Base-by-base conservation (phyloP, 345 rosid genomes). In the Euphorbia peplus region DNA sequence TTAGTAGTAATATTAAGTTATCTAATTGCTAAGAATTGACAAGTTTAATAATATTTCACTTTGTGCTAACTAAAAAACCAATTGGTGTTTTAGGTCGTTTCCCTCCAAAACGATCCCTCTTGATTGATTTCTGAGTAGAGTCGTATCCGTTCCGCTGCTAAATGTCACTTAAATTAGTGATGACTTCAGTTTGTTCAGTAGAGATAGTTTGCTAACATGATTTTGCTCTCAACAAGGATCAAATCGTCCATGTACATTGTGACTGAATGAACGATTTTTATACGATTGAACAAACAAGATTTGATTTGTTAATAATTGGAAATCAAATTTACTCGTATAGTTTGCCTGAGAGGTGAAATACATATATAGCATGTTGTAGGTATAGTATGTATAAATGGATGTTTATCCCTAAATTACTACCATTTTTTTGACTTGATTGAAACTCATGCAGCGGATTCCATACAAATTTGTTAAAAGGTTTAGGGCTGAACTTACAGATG, bases 381-480 rank as follows among this genome's bases (percentile, higher is more conserved):
- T 32, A 32, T 32, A 32, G 3, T n/a, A n/a, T 32, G 37, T 32
- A 2, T 32, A 32, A 32, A 32, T 32, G 37, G 37, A 32, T 32
- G 6, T 32, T 32, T 32, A 32, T 32, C 4, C 37, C 37, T 32
- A 32, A 32, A 32, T 32, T 32, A 32, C 37, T n/a, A 25, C 15
- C 28, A 24, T 3, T 12, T 0, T 19, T 21, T 1, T 61, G 19
- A 61, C 51, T 41, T 39, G 50, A 24, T 41, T 60, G 46, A 60
- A 19, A 15, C 9, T 18, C 35, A 6, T 69, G 74, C 78, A 85
- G 86, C 72, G 46, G 59, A 76, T 85, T 46, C 86, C 89, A 9
- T 30, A 59, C 10, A 81, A 66, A 46, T 81, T 85, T 64, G 77
- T 72, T 59, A 69, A 63, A 67, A 75, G 66, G 52, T 75, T 61